Conservation (phyloP, 2,329 filamentous ascomycete species). For the Monosporascus sp. region DNA sequence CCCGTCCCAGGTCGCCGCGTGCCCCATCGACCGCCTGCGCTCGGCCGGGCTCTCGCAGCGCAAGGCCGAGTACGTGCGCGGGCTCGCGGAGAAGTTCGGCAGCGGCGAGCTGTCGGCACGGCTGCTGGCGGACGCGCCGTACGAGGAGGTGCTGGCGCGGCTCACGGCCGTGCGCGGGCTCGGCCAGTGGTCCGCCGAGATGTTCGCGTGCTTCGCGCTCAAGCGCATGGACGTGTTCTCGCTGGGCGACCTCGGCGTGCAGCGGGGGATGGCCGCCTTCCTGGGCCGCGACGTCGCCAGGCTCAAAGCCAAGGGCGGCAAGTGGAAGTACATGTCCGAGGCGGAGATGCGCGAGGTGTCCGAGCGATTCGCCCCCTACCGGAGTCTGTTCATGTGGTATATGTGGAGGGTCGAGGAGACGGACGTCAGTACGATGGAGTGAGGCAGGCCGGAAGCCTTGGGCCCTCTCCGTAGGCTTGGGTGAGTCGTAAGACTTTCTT, state of each 20-base stretch:
- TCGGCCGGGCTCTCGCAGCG: conserved; percentile 86
- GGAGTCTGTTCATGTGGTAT: conserved; percentile 96
- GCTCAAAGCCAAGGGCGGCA: conserved; percentile 64
- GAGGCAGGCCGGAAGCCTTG: background rate
- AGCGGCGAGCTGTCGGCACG: conserved; percentile 68
- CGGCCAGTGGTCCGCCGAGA: conserved; percentile 89
- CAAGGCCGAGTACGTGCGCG: conserved; percentile 92
- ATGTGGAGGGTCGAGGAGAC: conserved; percentile 89
- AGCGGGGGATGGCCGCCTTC: conserved; percentile 89
- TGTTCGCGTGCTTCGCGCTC: conserved; percentile 95
- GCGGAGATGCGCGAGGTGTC: conserved; percentile 83
- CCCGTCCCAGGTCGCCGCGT: conserved; percentile 64
- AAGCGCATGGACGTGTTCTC: conserved; percentile 94
- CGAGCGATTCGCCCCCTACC: conserved; percentile 77
- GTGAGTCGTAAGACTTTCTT: too few species aligned
- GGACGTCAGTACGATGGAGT: conserved; percentile 60
- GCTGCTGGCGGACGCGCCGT: conserved; percentile 71
- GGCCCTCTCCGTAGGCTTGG: too few species aligned
- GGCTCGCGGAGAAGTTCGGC: conserved; percentile 76
- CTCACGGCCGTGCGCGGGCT: conserved; percentile 82
- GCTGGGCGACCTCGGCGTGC: conserved; percentile 86
- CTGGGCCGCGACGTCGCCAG: conserved; percentile 77
- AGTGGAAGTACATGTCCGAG: conserved; percentile 98
- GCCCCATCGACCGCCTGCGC: conserved; percentile 62
- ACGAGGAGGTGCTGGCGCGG: conserved; percentile 79